Conservation (phyloP, 1,139 yeast species). For the Petasospora fabianii region DNA sequence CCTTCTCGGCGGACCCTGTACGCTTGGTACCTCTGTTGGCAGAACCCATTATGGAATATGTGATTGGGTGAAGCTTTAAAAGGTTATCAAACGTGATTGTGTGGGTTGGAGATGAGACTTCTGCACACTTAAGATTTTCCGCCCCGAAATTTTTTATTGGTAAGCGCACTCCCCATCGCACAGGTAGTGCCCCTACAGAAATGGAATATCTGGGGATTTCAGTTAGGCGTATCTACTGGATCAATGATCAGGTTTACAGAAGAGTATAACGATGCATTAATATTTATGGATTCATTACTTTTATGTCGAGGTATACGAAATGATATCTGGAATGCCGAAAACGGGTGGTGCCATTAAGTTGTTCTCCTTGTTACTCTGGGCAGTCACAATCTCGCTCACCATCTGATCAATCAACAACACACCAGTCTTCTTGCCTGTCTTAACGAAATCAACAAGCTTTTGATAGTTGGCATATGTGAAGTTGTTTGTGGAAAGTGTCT, state of each 20-base stretch:
- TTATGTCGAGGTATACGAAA: constrained; percentile 4
- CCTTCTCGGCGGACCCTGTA: constrained; percentile 9
- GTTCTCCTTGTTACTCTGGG: constrained; percentile 9
- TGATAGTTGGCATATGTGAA: constrained; percentile 12
- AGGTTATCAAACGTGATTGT: not conserved
- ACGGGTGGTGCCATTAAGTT: constrained; percentile 21
- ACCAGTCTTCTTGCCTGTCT: constrained; percentile 8
- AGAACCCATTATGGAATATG: constrained; percentile 21
- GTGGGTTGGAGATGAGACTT: not conserved
- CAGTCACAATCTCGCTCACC: constrained; percentile 17
- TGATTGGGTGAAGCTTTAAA: not conserved
- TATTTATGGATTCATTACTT: not conserved
- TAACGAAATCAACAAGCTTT: constrained; percentile 11
- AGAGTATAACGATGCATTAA: not conserved
- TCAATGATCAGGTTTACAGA: not conserved
- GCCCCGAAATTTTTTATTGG: constrained; percentile 14
- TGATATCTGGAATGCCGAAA: not conserved
- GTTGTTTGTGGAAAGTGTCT: constrained; percentile 14
- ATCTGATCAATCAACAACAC: constrained; percentile 23
- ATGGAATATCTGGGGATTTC: constrained; percentile 4
- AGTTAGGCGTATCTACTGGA: not conserved
- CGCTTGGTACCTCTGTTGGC: constrained; percentile 24
- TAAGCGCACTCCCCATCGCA: constrained; percentile 15
- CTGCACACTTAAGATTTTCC: not conserved
- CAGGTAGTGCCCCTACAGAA: constrained; percentile 5